Base-by-base conservation (phyloP, 2,329 filamentous ascomycete species). In the Gremmenia infestans region DNA sequence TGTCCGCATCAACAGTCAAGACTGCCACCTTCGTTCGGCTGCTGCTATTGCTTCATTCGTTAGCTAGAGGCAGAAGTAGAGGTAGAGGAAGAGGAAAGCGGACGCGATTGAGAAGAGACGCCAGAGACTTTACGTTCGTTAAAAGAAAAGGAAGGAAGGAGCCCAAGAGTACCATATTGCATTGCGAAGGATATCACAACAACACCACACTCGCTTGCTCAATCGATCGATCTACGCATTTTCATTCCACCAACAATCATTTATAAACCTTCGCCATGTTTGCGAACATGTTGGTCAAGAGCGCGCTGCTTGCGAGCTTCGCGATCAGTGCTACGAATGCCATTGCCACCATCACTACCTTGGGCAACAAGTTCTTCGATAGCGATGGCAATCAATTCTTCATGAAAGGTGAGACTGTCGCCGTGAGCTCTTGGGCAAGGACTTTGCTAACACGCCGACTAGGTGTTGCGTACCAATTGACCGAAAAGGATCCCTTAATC, bases 331-430 rank as follows among this genome's bases (percentile, higher is more conserved):
- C 63, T 22, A 60, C 61, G 17, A 58, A 60, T 55, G 66, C 78
- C 32, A 61, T 82, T 48, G 72, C 79, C 37, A 74, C 76, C 23
- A 75, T 84, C 57, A 74, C 77, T 51, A 72, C 75, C 19, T 81
- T 86, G 53, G 90, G 90, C 50, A 85, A 86, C 75, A 96, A 95
- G 74, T 91, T 96, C 77, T 96, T 95, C 76, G 85, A 84, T 63
- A 83, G 82, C 66, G 83, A 92, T 70, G 90, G 90, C 61, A 79
- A 85, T 35, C 90, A 95, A 69, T 95, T 89, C 78, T 94, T 84
- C 72, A 81, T 94, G 72, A 94, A 92, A 75, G 89, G 89, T 88
- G 72, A 50, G 70, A 46, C 7, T 37, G 12, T 12, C 35, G 37
- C 53, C 9, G 2, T 28, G 8, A 32, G 8, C 6, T 50, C 22